Base-by-base conservation (phyloP, 768 basidiomycete genomes). In the Rhizopogon salebrosus region DNA sequence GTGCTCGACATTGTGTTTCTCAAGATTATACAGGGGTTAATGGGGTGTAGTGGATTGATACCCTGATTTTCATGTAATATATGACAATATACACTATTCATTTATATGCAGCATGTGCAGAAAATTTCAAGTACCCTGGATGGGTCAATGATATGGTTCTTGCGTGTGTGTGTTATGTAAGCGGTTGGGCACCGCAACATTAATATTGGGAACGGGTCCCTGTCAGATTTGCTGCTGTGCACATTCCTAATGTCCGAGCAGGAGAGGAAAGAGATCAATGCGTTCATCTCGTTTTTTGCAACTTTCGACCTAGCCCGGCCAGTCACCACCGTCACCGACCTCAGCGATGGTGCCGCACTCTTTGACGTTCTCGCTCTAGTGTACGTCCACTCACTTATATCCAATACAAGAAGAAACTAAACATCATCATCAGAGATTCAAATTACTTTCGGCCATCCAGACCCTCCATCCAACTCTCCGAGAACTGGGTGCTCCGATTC, bases 401-500 rank as follows among this genome's bases (percentile, higher is more conserved):
- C 40, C 20, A 34, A 34, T 16, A 24, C 16, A 2, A 8, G 6
- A 34, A n/a, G 10, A 22, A 16, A 35, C 60, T 64, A 39, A 59
- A 53, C 51, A 36, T 49, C 31, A 13, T 43, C 22, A 42, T 40
- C 63, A 94, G 92, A 58, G 92, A 94, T 72, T 74, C 76, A 43
- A 79, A 84, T 29, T 91, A 91, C 71, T 95, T 95, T 64, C 80
- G 82, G 41, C 80, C 79, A 49, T 70, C 83, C 4, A 71, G 86
- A 10, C 72, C 80, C 5, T 74, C 83, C 0, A 69, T 78, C 16
- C 83, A 89, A 50, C 76, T 76, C 2, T 82, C 87, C 10, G 91
- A 92, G 62, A 94, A 91, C 69, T 95, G 92, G 92, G 89, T 93
- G 52, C 70, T 93, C 29, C 83, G 92, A 11, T 92, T 93, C 68